These are phyloP conservation scores for Nicotiana benthamiana DNA, from an alignment of 257 asterid species.

Conservation along the genomic window DNA sequence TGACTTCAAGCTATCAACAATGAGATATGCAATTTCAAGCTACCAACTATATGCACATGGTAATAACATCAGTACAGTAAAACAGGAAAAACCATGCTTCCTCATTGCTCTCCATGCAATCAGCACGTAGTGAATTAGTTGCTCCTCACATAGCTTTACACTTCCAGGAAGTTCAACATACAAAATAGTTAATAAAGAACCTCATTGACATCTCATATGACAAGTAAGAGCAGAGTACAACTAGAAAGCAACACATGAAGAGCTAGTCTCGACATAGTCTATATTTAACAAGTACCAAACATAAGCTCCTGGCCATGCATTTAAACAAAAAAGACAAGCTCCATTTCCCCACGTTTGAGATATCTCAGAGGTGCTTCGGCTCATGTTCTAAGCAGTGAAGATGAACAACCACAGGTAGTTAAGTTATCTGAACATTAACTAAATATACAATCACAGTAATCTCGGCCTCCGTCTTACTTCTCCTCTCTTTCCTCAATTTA, in stretches of 20 bases:
- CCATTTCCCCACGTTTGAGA: neutral
- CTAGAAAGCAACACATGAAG: neutral
- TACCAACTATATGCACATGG: neutral
- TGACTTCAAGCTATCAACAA: neutral
- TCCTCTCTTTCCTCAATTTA: neutral
- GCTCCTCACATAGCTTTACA: neutral
- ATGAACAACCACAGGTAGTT: neutral
- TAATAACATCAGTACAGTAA: neutral
- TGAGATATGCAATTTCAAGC: neutral
- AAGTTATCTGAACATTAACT: too few species aligned
- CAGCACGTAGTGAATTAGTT: neutral
- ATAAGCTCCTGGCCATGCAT: neutral
- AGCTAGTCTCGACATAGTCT: neutral
- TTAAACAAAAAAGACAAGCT: neutral
- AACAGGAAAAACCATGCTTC: neutral
- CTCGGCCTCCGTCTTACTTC: neutral
- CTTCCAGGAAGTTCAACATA: neutral
- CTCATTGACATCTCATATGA: neutral
- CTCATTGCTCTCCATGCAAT: neutral
- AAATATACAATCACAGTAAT: neutral
- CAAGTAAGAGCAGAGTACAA: neutral
- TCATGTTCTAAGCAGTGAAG: neutral
- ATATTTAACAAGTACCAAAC: neutral
- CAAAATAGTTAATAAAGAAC: neutral
- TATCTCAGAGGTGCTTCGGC: neutral